A percentile compares a stretch with the other conserved stretches of the same genome.
These are phyloP conservation scores for Ganoderma sinense DNA, from an alignment of 1,284 basidiomycete species.

Conservation along the genomic window DNA sequence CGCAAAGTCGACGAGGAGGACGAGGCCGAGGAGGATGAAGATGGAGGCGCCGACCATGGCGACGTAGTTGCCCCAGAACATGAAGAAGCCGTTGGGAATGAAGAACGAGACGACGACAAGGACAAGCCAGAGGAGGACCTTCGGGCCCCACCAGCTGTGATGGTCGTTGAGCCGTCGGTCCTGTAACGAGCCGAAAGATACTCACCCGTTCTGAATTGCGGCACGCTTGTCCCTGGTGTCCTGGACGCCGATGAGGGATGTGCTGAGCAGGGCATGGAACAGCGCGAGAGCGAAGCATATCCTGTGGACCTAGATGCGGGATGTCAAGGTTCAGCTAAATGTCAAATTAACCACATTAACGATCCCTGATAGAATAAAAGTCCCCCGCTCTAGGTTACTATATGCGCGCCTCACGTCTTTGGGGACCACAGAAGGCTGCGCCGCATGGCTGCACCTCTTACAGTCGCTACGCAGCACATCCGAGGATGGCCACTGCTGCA, in stretches of 20 bases:
- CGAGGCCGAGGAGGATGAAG: conserved; percentile 96
- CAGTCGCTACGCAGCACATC: too few relatives aligned
- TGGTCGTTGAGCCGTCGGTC: conserved; percentile 4
- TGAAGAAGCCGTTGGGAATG: conserved; percentile 94
- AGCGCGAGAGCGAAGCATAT: conserved; percentile 95
- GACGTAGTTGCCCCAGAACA: conserved; percentile 96
- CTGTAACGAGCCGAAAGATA: conserved; percentile 9
- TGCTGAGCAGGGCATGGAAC: conserved; percentile 87
- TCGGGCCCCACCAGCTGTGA: conserved; percentile 97
- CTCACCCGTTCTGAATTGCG: conserved; percentile 95
- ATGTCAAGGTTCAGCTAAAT: not conserved
- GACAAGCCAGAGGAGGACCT: conserved; percentile 86
- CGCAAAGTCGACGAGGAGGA: conserved; percentile 98
- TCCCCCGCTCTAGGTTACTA: too few relatives aligned
- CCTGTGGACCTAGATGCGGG: conserved; percentile 79
- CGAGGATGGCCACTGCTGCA: too few relatives aligned
- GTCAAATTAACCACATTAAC: not conserved
- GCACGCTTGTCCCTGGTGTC: conserved; percentile 93
- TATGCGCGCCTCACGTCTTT: too few relatives aligned
- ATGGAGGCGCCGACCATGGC: conserved; percentile 90
- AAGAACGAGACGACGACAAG: conserved; percentile 88
- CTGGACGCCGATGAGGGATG: conserved; percentile 85
- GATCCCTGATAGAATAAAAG: too few relatives aligned
- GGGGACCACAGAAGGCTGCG: too few relatives aligned
- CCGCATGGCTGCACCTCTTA: too few relatives aligned